Conservation (phyloP, 306 rosid genomes). For the Malus domestica region ASM211411v1 NC_041795.1:10152001-10152500, state of each 20-base stretch:
- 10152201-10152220: conserved; percentile 40
- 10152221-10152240: conserved; percentile 65
- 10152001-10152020: conserved; percentile 42
- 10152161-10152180: conserved; percentile 40
- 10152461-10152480: conserved; percentile 8
- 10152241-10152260: conserved; percentile 58
- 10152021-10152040: conserved; percentile 57
- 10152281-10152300: conserved; percentile 33
- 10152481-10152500: background rate
- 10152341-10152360: conserved; percentile 29
- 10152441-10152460: conserved; percentile 50
- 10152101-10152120: conserved; percentile 67
- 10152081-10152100: conserved; percentile 59
- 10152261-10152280: conserved; percentile 40
- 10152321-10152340: conserved; percentile 40
- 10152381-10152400: conserved; percentile 11
- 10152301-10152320: conserved; percentile 38
- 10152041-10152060: conserved; percentile 55
- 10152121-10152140: conserved; percentile 50
- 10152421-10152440: conserved; percentile 34
- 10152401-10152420: conserved; percentile 42
- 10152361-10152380: background rate
- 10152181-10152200: conserved; percentile 57
- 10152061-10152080: conserved; percentile 62
- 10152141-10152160: conserved; percentile 49